Percentiles rank a stretch among this genome's conserved stretches.
phyloP scores from a whole-genome alignment of 2,329 filamentous ascomycete genomes.

The Ophiostoma montium region DNA sequence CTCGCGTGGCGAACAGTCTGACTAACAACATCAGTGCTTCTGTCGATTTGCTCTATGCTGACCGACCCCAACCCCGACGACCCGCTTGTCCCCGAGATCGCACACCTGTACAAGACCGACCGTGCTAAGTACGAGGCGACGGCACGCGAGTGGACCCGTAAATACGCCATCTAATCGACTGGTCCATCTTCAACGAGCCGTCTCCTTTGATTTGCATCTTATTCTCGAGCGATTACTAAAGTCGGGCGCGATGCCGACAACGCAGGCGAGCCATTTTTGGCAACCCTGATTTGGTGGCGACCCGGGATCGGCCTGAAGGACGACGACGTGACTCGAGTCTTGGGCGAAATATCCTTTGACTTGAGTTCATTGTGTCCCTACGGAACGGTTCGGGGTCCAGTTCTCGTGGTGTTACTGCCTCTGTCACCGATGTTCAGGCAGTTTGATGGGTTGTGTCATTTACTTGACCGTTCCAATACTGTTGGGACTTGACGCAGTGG shows the following conservation, averaged over 20 bases:
- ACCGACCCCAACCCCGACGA: conserved; percentile 99
- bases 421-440: neutral
- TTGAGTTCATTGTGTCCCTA: no score
- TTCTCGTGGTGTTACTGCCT: neutral
- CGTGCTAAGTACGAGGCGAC: conserved; percentile 90
- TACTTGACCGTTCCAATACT: neutral
- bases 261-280: no score
- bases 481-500: neutral
- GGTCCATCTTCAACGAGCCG: neutral
- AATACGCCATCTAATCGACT: conserved; percentile 72
- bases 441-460: neutral
- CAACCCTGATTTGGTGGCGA: no score
- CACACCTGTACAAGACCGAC: conserved; percentile 99
- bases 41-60: conserved; percentile 99
- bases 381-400: neutral
- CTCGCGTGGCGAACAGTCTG: neutral
- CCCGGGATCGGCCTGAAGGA: no score
- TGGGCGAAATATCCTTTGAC: no score
- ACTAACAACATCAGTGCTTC: conserved; percentile 49
- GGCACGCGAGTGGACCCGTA: conserved; percentile 95
- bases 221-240: neutral
- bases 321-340: no score
- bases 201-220: neutral
- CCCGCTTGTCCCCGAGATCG: conserved; percentile 95
- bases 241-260: neutral